A percentile compares a stretch with the other conserved stretches of the same genome.
phyloP scores from a whole-genome alignment of 768 basidiomycete genomes.

The Porphyrellus cyaneotinctus region DNA sequence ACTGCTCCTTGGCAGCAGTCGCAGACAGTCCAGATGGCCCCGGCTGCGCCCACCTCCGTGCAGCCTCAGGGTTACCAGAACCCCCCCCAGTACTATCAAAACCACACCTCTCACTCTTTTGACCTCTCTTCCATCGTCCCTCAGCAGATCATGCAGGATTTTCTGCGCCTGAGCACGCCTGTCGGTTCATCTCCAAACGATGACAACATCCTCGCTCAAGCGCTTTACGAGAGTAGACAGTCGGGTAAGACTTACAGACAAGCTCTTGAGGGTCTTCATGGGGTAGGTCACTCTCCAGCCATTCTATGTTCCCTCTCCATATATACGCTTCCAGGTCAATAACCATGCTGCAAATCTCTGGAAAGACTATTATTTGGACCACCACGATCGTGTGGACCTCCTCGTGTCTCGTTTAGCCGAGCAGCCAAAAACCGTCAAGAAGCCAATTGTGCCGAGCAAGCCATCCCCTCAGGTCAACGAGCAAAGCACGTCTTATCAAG shows the following conservation, averaged over 20 bases:
- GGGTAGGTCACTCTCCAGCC: constrained; percentile 41
- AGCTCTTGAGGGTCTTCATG: constrained; percentile 63
- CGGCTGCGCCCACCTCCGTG: constrained; percentile 31
- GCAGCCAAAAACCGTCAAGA: constrained; percentile 30
- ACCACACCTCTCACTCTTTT: constrained; percentile 17
- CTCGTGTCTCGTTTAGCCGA: constrained; percentile 24
- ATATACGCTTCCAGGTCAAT: constrained; percentile 33
- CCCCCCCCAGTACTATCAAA: constrained; percentile 22
- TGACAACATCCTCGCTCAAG: constrained; percentile 54
- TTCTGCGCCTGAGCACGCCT: constrained; percentile 49
- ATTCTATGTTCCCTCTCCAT: not conserved
- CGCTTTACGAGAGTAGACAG: constrained; percentile 36
- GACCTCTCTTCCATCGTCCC: constrained; percentile 39
- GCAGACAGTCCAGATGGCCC: constrained; percentile 30
- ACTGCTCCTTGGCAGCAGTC: constrained; percentile 31
- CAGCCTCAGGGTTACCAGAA: constrained; percentile 16
- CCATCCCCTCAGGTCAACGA: constrained; percentile 6
- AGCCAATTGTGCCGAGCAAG: constrained; percentile 20
- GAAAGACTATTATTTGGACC: constrained; percentile 79
- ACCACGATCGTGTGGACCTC: constrained; percentile 56
- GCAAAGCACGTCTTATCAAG: constrained; percentile 19
- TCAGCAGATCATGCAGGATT: constrained; percentile 55
- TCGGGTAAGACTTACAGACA: constrained; percentile 53
- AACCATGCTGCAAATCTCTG: constrained; percentile 56
- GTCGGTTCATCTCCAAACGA: constrained; percentile 48